Base-by-base conservation (phyloP, 352 stramenopile genomes). In the Globisporangium parvum region DNA sequence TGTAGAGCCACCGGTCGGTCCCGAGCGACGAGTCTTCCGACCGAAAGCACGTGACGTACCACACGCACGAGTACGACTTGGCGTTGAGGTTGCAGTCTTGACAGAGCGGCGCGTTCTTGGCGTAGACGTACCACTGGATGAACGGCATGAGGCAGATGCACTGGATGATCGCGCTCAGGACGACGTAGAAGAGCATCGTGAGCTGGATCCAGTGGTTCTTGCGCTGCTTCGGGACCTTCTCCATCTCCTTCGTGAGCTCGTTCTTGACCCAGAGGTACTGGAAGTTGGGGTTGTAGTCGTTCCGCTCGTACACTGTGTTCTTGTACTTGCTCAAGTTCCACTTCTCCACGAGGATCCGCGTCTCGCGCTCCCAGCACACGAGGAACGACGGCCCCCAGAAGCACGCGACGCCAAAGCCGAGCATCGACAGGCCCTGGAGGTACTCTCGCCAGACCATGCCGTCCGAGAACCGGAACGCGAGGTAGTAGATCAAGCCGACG, bases 91-190 rank as follows among this genome's bases (percentile, higher is more conserved):
- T 73, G 57, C 85, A 95, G 12, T 70, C 69, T 39, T 73, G 61
- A 49, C 85, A 95, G 33, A 75, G 77, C 0, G 83, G 77, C 4
- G 82, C 85, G 31, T 92, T 92, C 67, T 95, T 95, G 44, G 85
- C 82, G 54, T 91, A 93, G 35, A 95, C 82, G 48, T 95, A 95
- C 85, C 85, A 95, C 65, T 95, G 85, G 44, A 95, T 92, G 46
- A 95, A 95, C 46, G 85, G 85, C 50, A 95, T 69, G 28, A 92
- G 72, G 59, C 74, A 95, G 17, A 95, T 48, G 26, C 82, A 91
- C 64, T 95, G 85, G 50, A 95, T 71, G 10, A 91, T 28, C 0
- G 84, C 81, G 20, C 75, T 87, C 10, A 90, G 31, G 2, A 91
- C 48, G 47, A 95, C 80, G 47, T 87, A 95, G n/a, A 86, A 72